These are phyloP conservation scores for Nemania sp. DNA, from an alignment of 2,329 filamentous ascomycete species.

Conservation along the genomic window DNA sequence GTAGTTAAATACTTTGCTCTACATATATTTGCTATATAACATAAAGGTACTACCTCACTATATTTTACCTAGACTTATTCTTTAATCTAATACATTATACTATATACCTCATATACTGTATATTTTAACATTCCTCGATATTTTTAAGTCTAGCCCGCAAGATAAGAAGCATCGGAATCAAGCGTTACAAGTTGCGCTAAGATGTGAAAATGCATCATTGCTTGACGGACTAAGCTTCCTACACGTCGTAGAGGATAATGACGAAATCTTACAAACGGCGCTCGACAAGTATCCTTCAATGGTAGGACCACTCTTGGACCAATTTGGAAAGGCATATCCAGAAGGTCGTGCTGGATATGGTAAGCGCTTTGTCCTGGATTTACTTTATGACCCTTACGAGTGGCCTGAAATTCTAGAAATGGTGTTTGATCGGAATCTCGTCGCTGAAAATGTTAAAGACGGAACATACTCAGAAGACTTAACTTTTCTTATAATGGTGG, in stretches of 20 bases:
- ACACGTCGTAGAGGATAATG: not conserved
- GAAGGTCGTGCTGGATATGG: conserved; percentile 2
- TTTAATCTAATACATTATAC: no score
- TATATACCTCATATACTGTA: no score
- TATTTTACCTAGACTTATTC: no score
- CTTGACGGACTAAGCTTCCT: conserved; percentile 4
- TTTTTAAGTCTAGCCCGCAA: not conserved
- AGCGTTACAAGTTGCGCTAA: not conserved
- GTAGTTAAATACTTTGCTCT: no score
- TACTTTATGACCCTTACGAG: not conserved
- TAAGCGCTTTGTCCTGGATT: fast-evolving
- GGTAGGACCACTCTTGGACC: conserved; percentile 10
- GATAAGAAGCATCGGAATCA: not conserved
- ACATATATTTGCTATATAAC: no score
- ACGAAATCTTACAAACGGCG: not conserved
- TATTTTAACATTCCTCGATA: no score
- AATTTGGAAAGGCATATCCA: conserved; percentile 5
- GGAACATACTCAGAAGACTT: not conserved
- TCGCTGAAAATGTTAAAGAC: not conserved
- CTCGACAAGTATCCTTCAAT: not conserved
- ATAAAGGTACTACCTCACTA: no score
- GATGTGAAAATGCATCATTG: not conserved
- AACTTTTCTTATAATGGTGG: not conserved
- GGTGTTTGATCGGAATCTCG: not conserved
- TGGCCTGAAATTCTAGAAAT: not conserved